These are phyloP conservation scores for Phialophora expanda DNA, from an alignment of 2,329 filamentous ascomycete species.

Conservation along the genomic window DNA sequence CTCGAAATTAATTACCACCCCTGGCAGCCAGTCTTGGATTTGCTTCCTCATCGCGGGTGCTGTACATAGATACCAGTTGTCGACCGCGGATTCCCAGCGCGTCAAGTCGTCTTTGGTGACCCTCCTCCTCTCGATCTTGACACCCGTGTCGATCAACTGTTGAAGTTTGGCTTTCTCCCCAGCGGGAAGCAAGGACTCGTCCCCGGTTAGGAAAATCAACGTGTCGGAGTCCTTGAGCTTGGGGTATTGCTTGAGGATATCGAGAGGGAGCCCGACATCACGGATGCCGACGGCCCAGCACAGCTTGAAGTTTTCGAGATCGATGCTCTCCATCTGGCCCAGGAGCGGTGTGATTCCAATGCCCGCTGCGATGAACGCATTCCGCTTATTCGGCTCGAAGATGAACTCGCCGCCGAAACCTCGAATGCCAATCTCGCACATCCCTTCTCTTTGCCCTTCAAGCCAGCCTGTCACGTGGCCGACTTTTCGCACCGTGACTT, in stretches of 20 bases:
- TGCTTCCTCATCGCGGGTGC: constrained; percentile 56
- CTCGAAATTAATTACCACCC: constrained; percentile 62
- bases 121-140: constrained; percentile 52
- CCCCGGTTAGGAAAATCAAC: constrained; percentile 69
- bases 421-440: constrained; percentile 68
- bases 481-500: constrained; percentile 73
- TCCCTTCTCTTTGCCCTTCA: constrained; percentile 61
- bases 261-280: constrained; percentile 67
- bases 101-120: constrained; percentile 56
- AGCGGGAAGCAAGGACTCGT: constrained; percentile 30
- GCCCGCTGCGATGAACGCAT: constrained; percentile 74
- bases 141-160: constrained; percentile 40
- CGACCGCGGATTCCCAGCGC: constrained; percentile 42
- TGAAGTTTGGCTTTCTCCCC: constrained; percentile 50
- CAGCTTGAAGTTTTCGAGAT: constrained; percentile 57
- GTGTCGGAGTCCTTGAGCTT: constrained; percentile 58
- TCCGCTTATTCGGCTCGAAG: constrained; percentile 45
- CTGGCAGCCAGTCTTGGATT: constrained; percentile 60
- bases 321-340: constrained; percentile 66
- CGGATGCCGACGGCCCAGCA: constrained; percentile 70
- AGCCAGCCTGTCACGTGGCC: constrained; percentile 72
- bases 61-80: constrained; percentile 66
- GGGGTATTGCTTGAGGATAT: constrained; percentile 61
- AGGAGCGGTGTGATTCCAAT: constrained; percentile 84
- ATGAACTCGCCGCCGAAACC: constrained; percentile 74